Percentiles rank a stretch among this genome's conserved stretches.
Conservation (phyloP, 1,284 basidiomycete species). For the Cerrena zonata region DNA sequence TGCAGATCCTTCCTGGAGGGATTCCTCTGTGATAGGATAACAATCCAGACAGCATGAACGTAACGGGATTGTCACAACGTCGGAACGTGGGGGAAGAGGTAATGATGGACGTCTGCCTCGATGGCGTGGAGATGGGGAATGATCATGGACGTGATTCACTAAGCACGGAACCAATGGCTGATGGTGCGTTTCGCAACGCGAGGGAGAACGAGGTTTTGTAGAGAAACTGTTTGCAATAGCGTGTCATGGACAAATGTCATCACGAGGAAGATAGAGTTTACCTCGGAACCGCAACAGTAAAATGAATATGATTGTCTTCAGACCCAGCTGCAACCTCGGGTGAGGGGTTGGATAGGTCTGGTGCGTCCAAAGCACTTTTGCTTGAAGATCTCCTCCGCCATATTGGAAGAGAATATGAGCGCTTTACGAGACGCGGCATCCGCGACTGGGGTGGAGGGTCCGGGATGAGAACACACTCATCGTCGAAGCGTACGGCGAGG, state of each 20-base stretch:
- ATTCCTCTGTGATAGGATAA: constrained; percentile 42
- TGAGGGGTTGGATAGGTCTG: constrained; percentile 16
- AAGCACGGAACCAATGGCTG: constrained; percentile 26
- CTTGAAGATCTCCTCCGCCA: constrained; percentile 40
- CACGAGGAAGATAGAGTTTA: constrained; percentile 20
- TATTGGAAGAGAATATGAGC: constrained; percentile 55
- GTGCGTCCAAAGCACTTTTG: constrained; percentile 24
- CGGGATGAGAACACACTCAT: constrained; percentile 62
- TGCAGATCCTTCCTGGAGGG: constrained; percentile 39
- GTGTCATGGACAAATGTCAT: neutral
- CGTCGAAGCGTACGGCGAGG: constrained; percentile 49
- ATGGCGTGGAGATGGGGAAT: constrained; percentile 5
- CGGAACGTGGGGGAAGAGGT: constrained; percentile 19
- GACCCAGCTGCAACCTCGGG: constrained; percentile 18
- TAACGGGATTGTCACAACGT: constrained; percentile 44
- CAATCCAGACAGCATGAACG: constrained; percentile 58
- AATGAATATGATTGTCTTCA: constrained; percentile 42
- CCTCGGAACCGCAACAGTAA: constrained; percentile 59
- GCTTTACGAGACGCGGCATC: constrained; percentile 47
- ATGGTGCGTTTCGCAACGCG: constrained; percentile 14
- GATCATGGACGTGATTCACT: constrained; percentile 15
- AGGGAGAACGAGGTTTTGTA: constrained; percentile 15
- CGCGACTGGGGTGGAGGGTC: constrained; percentile 36
- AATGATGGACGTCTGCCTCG: constrained; percentile 20
- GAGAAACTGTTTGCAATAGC: constrained; percentile 1